Conservation (phyloP, 2,329 filamentous ascomycete species). For the Aspergillus terreus region DNA sequence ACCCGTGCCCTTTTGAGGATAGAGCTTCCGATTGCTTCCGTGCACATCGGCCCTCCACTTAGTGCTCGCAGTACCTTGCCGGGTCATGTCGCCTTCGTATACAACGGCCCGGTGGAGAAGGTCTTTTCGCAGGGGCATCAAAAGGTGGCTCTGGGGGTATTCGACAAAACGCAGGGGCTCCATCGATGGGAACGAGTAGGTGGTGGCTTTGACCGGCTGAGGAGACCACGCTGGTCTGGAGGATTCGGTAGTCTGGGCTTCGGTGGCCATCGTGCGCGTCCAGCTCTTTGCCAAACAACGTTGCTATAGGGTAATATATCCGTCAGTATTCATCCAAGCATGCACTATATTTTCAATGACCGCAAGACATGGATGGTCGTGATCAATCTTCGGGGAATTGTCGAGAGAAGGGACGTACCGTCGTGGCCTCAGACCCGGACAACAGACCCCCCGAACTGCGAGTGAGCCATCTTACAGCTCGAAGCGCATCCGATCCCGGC, state of each 20-base stretch:
- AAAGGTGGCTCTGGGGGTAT: constrained; percentile 78
- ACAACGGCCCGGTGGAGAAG: constrained; percentile 88
- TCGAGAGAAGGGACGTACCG: constrained; percentile 24
- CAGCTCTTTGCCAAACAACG: constrained; percentile 34
- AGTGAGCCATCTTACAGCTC: constrained; percentile 36
- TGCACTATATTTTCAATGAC: constrained; percentile 3
- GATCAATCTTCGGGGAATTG: not conserved
- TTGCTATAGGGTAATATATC: constrained; percentile 34
- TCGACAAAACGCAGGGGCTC: constrained; percentile 74
- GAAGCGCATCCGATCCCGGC: constrained; percentile 34
- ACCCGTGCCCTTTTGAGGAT: constrained; percentile 83
- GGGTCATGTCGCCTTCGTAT: constrained; percentile 85
- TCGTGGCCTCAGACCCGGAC: constrained; percentile 31
- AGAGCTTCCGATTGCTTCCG: constrained; percentile 77
- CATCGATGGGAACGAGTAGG: constrained; percentile 85
- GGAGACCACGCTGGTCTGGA: constrained; percentile 36
- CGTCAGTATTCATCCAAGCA: constrained; percentile 19
- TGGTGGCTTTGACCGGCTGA: constrained; percentile 71
- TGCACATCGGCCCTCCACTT: constrained; percentile 81
- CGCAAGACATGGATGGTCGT: constrained; percentile 3
- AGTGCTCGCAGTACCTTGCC: constrained; percentile 78
- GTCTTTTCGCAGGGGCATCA: constrained; percentile 83
- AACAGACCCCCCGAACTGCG: constrained; percentile 34
- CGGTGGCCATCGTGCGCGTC: constrained; percentile 49
- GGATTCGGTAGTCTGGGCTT: constrained; percentile 35